Base-by-base conservation (phyloP, 2,329 filamentous ascomycete species). In the Phyllosticta capitalensis region DNA sequence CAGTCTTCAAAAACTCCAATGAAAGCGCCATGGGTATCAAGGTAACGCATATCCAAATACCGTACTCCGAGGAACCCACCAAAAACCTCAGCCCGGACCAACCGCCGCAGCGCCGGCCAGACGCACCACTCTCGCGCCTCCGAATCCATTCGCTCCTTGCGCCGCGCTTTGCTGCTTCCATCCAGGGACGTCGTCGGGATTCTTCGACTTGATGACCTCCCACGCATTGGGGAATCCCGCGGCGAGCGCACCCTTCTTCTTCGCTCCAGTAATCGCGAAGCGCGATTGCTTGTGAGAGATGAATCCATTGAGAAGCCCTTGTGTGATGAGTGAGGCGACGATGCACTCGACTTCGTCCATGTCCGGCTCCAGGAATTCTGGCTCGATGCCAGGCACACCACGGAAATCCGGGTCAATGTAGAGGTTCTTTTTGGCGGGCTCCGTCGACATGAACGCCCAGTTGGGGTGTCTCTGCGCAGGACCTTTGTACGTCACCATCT, bases 241-340 rank as follows among this genome's bases (percentile, higher is more conserved):
- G 33, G 78, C 78, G 20, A 89, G 73, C 0, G 86, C 81, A 7
- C 76, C 71, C 22, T 69, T 70, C 58, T 66, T 68, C 62, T 86
- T 87, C 22, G 88, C 85, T 2, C 92, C 91, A 56, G 88, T 84
- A 51, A 96, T 89, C 12, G 90, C 91, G 67, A 96, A 91, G 54
- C 88, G 85, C 51, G 82, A 81, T 67, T 86, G 84, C 24, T 82
- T 82, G 67, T 95, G 90, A 17, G 88, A 89, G 26, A 96, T 81
- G 68, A 92, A 96, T 1, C 92, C 92, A 65, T 87, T 85, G 69
- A 96, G 79, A 22, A 96, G 77, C 0, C 88, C 89, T 72, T 95
- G 89, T 55, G 88, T 84, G 20, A 95, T 82, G 12, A 96, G 80
- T 10, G 86, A 86, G 0, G 88, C 83, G 12, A 95, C 80, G 54